phyloP scores from a whole-genome alignment of 2,329 filamentous ascomycete species.

The Ophiostoma perfectum region DNA sequence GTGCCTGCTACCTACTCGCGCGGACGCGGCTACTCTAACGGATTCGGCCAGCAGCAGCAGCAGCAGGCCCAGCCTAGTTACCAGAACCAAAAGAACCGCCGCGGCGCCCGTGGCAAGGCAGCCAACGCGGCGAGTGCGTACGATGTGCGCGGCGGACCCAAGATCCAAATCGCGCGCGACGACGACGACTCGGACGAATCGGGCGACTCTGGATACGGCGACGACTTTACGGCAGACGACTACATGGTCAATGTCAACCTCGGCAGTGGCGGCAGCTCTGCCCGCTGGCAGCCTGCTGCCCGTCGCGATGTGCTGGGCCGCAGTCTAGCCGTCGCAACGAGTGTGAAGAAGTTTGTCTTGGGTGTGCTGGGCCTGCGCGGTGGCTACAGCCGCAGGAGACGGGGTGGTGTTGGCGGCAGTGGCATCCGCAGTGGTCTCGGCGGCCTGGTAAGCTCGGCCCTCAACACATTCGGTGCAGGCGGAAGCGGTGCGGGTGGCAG shows the following conservation, averaged over 20 bases:
- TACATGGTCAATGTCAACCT: slow-evolving; percentile 19
- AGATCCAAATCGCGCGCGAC: slow-evolving; percentile 25
- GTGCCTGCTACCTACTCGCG: slow-evolving; percentile 28
- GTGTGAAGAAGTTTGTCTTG: slow-evolving; percentile 2
- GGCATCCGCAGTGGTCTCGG: not conserved
- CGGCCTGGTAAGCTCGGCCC: not conserved
- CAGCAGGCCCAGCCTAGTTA: slow-evolving; percentile 13
- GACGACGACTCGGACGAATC: slow-evolving; percentile 17
- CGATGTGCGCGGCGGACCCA: slow-evolving; percentile 18
- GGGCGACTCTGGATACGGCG: slow-evolving; percentile 15
- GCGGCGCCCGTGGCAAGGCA: not conserved
- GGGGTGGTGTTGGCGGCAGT: slow-evolving; percentile 18
- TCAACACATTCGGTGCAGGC: slow-evolving; percentile 27
- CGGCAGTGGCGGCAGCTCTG: not conserved
- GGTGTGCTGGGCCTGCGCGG: slow-evolving; percentile 15
- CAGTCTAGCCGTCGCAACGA: not conserved
- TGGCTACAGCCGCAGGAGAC: slow-evolving; percentile 6
- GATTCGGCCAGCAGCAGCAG: not conserved
- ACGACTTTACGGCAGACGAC: slow-evolving; percentile 17
- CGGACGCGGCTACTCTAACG: slow-evolving; percentile 23
- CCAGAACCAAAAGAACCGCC: slow-evolving; percentile 18
- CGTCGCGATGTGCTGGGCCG: slow-evolving; percentile 20
- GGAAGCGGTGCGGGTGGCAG: too few relatives aligned
- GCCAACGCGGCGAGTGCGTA: not conserved
- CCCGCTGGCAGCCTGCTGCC: slow-evolving; percentile 24